These are phyloP conservation scores for Excoecaria cochinchinensis DNA, from an alignment of 345 rosid species.

Conservation along the genomic window DNA sequence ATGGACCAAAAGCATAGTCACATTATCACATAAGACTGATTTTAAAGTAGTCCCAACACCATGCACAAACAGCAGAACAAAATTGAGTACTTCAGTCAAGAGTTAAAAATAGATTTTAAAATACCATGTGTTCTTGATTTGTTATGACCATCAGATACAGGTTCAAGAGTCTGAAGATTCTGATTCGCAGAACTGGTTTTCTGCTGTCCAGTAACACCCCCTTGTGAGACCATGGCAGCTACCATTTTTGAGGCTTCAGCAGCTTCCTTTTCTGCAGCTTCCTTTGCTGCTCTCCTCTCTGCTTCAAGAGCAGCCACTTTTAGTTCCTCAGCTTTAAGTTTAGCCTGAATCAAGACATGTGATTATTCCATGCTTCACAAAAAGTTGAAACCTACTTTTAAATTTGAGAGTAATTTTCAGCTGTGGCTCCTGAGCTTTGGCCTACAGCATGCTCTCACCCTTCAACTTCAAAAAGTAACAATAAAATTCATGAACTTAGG, in stretches of 20 bases:
- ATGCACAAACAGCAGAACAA: background rate
- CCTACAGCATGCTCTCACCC: too few relatives aligned
- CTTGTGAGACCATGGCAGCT: conserved; percentile 32
- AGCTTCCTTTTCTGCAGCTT: conserved; percentile 57
- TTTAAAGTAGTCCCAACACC: background rate
- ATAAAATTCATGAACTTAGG: too few relatives aligned
- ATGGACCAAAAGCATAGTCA: background rate
- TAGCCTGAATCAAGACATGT: conserved; percentile 44
- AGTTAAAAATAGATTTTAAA: conserved; percentile 6
- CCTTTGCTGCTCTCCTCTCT: conserved; percentile 65
- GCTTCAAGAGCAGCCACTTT: conserved; percentile 61
- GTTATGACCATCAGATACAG: conserved; percentile 29
- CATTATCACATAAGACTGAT: background rate
- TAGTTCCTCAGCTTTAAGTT: conserved; percentile 74
- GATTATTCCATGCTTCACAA: background rate
- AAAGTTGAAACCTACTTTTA: background rate
- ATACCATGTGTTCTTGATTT: conserved; percentile 43
- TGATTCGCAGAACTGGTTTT: conserved; percentile 24
- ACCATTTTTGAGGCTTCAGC: conserved; percentile 37
- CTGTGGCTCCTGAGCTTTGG: too few relatives aligned
- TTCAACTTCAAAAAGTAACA: too few relatives aligned
- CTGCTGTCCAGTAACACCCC: conserved; percentile 21
- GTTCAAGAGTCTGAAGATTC: conserved; percentile 31
- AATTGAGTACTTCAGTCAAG: background rate
- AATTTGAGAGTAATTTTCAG: background rate